Conservation (phyloP, 108 stramenopile species). For the Nitzschia sp. region DNA sequence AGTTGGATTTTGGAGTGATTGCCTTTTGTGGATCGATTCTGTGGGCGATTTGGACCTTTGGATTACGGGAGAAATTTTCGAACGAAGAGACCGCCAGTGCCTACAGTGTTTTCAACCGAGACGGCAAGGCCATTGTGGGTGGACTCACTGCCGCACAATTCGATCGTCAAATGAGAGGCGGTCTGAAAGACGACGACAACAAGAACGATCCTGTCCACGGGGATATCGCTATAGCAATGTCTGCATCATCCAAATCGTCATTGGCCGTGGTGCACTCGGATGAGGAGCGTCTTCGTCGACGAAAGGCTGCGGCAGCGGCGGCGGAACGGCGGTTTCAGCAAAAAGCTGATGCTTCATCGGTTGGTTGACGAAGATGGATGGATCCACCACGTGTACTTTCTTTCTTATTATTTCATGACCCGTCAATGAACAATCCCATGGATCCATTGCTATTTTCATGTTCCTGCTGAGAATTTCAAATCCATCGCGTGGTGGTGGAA, state of each 20-base stretch:
- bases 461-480: too few species aligned
- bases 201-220: neutral
- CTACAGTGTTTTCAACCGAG: conserved; percentile 39
- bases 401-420: too few species aligned
- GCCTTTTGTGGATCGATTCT: conserved; percentile 30
- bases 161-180: conserved; percentile 34
- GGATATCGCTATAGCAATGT: neutral
- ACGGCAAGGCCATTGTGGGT: conserved; percentile 30
- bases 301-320: conserved; percentile 33
- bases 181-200: neutral
- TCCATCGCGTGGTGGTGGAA: too few species aligned
- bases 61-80: conserved; percentile 35
- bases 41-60: conserved; percentile 26
- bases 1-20: conserved; percentile 27
- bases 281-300: conserved; percentile 18
- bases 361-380: neutral
- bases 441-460: too few species aligned
- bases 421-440: too few species aligned
- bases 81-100: conserved; percentile 38
- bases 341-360: neutral
- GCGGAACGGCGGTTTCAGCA: conserved; percentile 30
- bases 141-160: conserved; percentile 34
- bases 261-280: neutral
- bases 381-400: too few species aligned
- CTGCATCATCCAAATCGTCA: neutral